phyloP scores from a whole-genome alignment of 495 filamentous ascomycete genomes.

The Penicillium ochrochloron region DNA sequence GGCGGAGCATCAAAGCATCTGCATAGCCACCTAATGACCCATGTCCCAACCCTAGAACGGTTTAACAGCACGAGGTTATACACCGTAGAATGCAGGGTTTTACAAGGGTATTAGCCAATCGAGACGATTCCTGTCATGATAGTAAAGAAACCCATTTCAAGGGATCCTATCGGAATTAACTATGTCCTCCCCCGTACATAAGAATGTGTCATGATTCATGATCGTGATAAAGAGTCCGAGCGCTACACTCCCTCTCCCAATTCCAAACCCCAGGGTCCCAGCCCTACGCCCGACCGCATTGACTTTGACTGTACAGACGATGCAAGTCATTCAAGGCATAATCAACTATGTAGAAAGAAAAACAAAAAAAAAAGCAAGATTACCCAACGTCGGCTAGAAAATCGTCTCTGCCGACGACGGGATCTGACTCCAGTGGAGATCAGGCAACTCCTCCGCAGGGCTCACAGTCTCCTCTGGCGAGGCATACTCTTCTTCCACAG shows the following conservation, averaged over 20 bases:
- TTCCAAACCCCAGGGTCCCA: neutral
- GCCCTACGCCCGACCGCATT: neutral
- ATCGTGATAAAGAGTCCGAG: neutral
- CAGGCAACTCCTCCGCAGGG: neutral
- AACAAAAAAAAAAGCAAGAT: neutral
- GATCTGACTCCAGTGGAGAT: slow-evolving; percentile 5
- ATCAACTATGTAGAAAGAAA: no score
- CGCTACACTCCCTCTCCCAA: neutral
- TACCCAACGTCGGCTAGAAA: neutral
- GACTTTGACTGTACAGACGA: neutral
- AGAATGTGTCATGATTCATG: neutral
- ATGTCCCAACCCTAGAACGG: neutral
- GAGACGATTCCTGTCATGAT: neutral
- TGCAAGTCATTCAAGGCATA: neutral
- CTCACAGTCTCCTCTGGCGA: neutral
- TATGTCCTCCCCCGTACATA: neutral
- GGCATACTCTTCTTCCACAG: slow-evolving; percentile 6
- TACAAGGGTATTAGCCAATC: neutral
- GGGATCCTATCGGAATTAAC: neutral
- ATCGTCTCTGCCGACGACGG: slow-evolving; percentile 3
- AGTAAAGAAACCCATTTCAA: neutral
- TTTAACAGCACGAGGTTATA: neutral
- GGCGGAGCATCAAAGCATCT: no score
- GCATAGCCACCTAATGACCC: neutral
- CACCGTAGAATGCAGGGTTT: neutral